Conservation (phyloP, 176 grass and related monocot species). For the Oryza longistaminata region DNA sequence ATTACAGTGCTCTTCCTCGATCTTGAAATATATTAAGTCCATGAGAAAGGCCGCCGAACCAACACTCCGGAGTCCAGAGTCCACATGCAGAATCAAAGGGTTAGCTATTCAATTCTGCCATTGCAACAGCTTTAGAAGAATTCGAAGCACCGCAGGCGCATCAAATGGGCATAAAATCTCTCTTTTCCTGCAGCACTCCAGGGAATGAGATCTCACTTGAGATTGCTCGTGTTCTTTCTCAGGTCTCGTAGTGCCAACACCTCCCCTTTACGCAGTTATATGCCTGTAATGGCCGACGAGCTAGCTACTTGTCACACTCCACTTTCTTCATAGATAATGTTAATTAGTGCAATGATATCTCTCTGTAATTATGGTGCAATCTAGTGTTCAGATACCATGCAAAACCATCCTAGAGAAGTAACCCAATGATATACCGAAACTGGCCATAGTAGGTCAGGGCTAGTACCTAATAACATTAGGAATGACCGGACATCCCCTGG, state of each 20-base stretch:
- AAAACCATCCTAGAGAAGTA: background rate
- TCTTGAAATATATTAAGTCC: slow-evolving; percentile 28
- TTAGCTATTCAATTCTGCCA: slow-evolving; percentile 5
- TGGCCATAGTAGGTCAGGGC: too few relatives aligned
- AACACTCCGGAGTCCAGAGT: background rate
- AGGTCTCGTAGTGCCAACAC: background rate
- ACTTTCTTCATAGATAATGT: slow-evolving; percentile 30
- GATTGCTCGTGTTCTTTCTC: slow-evolving; percentile 40
- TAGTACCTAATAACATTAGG: too few relatives aligned
- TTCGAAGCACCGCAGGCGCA: slow-evolving; percentile 27
- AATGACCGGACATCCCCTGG: background rate
- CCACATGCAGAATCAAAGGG: slow-evolving; percentile 22
- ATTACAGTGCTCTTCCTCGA: slow-evolving; percentile 31
- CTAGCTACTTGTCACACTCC: slow-evolving; percentile 32
- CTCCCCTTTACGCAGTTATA: slow-evolving; percentile 18
- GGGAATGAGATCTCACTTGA: slow-evolving; percentile 57
- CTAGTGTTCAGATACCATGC: slow-evolving; percentile 19
- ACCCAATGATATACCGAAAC: background rate
- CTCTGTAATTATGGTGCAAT: slow-evolving; percentile 29
- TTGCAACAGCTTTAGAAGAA: background rate
- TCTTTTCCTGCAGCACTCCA: slow-evolving; percentile 21
- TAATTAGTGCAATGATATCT: slow-evolving; percentile 32
- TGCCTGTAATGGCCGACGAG: slow-evolving; percentile 23
- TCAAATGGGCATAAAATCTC: slow-evolving; percentile 50
- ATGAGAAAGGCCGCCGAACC: background rate